Base-by-base conservation (phyloP, 768 basidiomycete species). In the Stropharia rugosoannulata region DNA sequence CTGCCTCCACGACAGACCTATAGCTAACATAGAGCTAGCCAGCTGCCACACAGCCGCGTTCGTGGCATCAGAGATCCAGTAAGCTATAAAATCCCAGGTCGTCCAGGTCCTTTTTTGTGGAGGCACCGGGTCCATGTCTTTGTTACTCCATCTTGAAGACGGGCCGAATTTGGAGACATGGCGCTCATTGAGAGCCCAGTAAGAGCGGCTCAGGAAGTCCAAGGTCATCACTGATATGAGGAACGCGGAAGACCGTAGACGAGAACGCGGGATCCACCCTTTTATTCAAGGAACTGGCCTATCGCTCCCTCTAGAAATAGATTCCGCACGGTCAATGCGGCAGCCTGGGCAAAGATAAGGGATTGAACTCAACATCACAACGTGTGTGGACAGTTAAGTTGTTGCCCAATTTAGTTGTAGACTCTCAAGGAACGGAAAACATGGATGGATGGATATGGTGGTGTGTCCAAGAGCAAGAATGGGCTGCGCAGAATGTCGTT, bases 121-220 rank as follows among this genome's bases (percentile, higher is more conserved):
- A 39, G 85, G 84, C 10, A 89, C 86, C 5, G 88, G 87, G 59
- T 89, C 89, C 84, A 90, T 89, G 64, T 89, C 89, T 60, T 80
- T 80, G 68, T 91, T 91, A 59, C 77, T 79, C 86, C 86, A 89
- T 66, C 76, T 73, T 58, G 77, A 75, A 43, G 65, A 77, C 8
- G 83, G 79, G 4, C 84, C 87, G 62, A 86, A 84, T 56, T 57
- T 61, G 4, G 59, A 55, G 27, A 58, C 50, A 27, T 46, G 44
- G 4, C 15, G 42, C 22, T 56, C 48, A 18, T 43, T 56, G 48
- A 56, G 55, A 7, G 55, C 40, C 55, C 55, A 56, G 55, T 49
- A 55, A 4, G 54, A 55, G 25, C 37, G 54, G 18, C 35, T 47
- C 35, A 55, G 13, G 39, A 48, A 55, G 25, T 39, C 38, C 15